Evolutionary conservation across 177 flowering plant genomes (phyloP).

Genomic region (Telopea speciosissima): DNA sequence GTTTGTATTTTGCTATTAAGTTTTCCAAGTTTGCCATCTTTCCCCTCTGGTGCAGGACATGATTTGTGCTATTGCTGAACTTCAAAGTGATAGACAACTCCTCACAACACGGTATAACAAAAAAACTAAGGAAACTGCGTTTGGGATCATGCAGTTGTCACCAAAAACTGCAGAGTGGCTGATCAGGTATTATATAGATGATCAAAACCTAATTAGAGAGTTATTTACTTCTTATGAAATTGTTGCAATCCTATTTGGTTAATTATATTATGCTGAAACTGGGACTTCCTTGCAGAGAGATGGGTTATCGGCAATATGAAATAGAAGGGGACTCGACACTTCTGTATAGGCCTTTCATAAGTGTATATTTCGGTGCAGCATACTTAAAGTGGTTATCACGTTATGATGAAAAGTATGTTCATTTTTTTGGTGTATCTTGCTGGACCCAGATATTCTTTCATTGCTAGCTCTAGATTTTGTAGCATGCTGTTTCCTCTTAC

Average conservation of each 20-base stretch:
- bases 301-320: conserved; percentile 49
- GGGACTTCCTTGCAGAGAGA: conserved; percentile 46
- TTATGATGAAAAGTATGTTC: conserved; percentile 56
- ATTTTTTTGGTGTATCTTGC: not conserved
- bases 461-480: not conserved
- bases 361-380: conserved; percentile 76
- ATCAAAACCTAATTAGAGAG: not conserved
- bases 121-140: conserved; percentile 50
- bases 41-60: conserved; percentile 50
- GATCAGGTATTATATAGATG: conserved; percentile 34
- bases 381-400: conserved; percentile 72
- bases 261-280: not conserved
- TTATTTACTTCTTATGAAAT: not conserved
- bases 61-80: conserved; percentile 82
- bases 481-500: too few species aligned
- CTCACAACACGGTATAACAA: conserved; percentile 50
- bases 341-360: conserved; percentile 66
- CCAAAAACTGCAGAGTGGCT: conserved; percentile 69
- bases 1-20: conserved; percentile 1
- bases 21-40: conserved; percentile 7
- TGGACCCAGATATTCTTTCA: not conserved
- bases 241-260: not conserved
- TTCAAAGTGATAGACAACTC: conserved; percentile 76
- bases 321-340: conserved; percentile 38
- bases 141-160: conserved; percentile 74